phyloP scores from a whole-genome alignment of 2,329 filamentous ascomycete genomes.

The Grosmannia serpens region DNA sequence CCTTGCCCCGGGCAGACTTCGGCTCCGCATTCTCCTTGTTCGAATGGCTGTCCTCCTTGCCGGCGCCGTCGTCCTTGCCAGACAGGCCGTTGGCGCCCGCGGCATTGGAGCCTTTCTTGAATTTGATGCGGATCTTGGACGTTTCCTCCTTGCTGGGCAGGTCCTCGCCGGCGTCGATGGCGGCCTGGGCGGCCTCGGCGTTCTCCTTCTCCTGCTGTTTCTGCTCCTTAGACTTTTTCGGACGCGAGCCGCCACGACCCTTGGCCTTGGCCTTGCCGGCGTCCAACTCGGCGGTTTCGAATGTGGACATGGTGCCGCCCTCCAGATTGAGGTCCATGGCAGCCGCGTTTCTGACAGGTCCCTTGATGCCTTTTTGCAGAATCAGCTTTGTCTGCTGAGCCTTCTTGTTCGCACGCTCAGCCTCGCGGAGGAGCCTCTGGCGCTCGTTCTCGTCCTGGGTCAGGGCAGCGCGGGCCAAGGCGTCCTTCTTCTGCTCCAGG shows the following conservation, averaged over 20 bases:
- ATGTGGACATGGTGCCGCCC: slow-evolving; percentile 75
- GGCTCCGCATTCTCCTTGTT: slow-evolving; percentile 36
- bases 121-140: slow-evolving; percentile 51
- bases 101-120: slow-evolving; percentile 36
- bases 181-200: slow-evolving; percentile 79
- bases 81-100: slow-evolving; percentile 26
- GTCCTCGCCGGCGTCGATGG: slow-evolving; percentile 67
- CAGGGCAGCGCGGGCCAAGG: slow-evolving; percentile 64
- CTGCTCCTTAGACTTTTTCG: slow-evolving; percentile 84
- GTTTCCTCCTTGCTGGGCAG: slow-evolving; percentile 48
- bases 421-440: slow-evolving; percentile 70
- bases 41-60: slow-evolving; percentile 32
- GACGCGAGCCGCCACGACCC: slow-evolving; percentile 51
- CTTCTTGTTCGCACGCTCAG: slow-evolving; percentile 85
- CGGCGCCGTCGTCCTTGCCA: slow-evolving; percentile 22
- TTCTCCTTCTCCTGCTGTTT: slow-evolving; percentile 72
- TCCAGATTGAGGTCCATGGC: slow-evolving; percentile 71
- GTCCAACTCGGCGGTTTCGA: slow-evolving; percentile 56
- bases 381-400: slow-evolving; percentile 82
- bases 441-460: slow-evolving; percentile 75
- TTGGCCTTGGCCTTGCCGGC: slow-evolving; percentile 38
- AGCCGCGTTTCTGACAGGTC: slow-evolving; percentile 53
- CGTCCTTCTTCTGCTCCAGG: slow-evolving; percentile 79
- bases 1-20: slow-evolving; percentile 28
- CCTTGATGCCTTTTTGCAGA: slow-evolving; percentile 77